Percentiles rank a stretch among this genome's conserved stretches.
Conservation (phyloP, 2,329 filamentous ascomycete species). For the Pyricularia sp. region DNA sequence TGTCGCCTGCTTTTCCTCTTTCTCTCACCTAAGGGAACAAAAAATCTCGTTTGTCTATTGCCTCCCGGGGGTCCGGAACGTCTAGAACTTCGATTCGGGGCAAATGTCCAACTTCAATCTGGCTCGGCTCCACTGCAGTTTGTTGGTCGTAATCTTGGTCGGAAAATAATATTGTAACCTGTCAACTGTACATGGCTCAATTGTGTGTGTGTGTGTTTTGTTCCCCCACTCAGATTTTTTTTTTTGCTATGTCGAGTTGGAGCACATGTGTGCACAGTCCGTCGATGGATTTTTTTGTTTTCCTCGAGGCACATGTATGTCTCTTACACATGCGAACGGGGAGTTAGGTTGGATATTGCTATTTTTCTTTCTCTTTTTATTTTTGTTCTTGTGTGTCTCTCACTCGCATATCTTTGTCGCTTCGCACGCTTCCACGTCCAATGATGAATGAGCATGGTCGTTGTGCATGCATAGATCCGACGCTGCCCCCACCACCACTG, state of each 20-base stretch:
- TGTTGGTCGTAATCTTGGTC: background rate
- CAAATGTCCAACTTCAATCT: background rate
- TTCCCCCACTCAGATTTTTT: no score
- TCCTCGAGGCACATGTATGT: background rate
- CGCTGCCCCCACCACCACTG: background rate
- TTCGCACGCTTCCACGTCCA: background rate
- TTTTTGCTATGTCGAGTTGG: background rate
- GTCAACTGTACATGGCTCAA: no score
- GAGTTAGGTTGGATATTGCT: background rate
- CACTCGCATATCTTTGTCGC: background rate
- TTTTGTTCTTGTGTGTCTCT: background rate
- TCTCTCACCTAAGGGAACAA: background rate
- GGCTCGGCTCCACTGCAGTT: background rate
- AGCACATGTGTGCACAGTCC: background rate
- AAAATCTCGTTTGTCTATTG: background rate
- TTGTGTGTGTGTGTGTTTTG: no score
- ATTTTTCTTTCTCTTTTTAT: background rate
- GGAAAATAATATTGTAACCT: background rate
- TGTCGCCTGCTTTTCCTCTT: background rate
- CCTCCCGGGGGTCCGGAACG: background rate
- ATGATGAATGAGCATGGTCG: background rate
- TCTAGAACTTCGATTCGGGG: background rate
- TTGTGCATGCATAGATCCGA: background rate
- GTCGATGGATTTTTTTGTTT: background rate
- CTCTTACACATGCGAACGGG: background rate